Evolutionary conservation across 2,329 filamentous ascomycete species (phyloP).

Genomic region (Claviceps maximensis): DNA sequence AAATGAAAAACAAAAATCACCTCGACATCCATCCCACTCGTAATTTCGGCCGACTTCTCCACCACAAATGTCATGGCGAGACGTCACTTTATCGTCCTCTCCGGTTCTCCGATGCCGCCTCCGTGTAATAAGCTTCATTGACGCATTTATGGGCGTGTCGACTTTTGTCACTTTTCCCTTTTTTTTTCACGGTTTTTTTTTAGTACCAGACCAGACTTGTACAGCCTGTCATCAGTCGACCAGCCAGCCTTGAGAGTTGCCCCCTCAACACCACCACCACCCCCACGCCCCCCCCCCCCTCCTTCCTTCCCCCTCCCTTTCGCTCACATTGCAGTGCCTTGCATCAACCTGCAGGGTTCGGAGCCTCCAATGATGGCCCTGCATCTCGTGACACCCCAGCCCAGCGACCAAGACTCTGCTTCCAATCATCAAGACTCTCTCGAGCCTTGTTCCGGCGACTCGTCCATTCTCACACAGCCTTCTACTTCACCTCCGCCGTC

Average conservation of each 20-base stretch:
- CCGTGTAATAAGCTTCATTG: background rate
- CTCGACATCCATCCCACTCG: constrained; percentile 1
- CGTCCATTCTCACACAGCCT: constrained; percentile 7
- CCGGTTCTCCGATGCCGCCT: constrained; percentile 3
- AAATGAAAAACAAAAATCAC: too few relatives aligned
- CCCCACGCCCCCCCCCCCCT: background rate
- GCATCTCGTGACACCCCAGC: constrained; percentile 12
- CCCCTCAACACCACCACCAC: background rate
- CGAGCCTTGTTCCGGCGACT: constrained; percentile 8
- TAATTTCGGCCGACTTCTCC: background rate
- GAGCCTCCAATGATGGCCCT: constrained; percentile 15
- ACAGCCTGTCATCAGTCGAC: background rate
- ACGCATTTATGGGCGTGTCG: background rate
- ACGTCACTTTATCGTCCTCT: constrained; percentile 3
- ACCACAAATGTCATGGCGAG: constrained; percentile 1
- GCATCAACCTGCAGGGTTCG: constrained; percentile 12
- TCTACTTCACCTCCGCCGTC: constrained; percentile 7
- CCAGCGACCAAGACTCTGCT: constrained; percentile 9
- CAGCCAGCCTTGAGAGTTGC: background rate
- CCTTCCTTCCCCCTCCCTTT: background rate
- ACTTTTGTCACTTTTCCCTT: background rate
- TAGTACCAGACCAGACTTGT: background rate
- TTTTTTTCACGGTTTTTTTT: background rate
- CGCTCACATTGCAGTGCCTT: constrained; percentile 8
- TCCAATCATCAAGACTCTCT: constrained; percentile 11